Base-by-base conservation (phyloP, 306 rosid species). In the Trichosanthes cucumerina region DNA sequence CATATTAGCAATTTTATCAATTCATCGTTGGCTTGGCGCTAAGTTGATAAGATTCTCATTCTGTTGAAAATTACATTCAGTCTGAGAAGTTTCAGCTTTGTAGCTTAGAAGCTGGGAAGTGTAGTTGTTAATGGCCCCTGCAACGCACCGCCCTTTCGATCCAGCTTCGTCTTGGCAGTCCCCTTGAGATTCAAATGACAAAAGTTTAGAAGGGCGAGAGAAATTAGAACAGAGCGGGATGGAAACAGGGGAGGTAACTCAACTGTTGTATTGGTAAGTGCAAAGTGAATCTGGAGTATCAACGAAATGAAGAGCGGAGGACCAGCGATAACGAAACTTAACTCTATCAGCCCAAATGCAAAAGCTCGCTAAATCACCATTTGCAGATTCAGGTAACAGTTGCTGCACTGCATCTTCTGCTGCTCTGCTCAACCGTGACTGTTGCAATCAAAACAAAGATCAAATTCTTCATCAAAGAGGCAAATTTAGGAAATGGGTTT, bases 311-410 rank as follows among this genome's bases (percentile, higher is more conserved):
- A 93, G 89, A 31, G 97, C 80, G 66, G 96, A 76, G 6, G 98
- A 91, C 98, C 98, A 93, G 1, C 71, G 93, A 63, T 70, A 89
- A 3, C 56, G 80, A 68, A 82, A 79, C 74, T 82, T 88, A 18
- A 93, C 79, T 62, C 53, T 80, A 70, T 93, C 98, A 8, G 98
- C 92, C 97, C 98, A 93, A 6, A 85, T 80, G 70, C 98, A 93
- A 74, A 86, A 68, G 24, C 85, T 89, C 0, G 88, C 84, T 82
- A 91, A 79, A 11, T 91, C 93, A 26, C 85, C 88, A 5, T 79
- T 76, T 24, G 90, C 96, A 7, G 52, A 83, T 19, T 58, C 54
- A 3, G 97, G 97, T 43, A 93, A 84, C 84, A 93, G 84, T 47
- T 89, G 53, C 78, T 83, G 62, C 83, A 93, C 98, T 3, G 92